phyloP scores from a whole-genome alignment of 2,329 filamentous ascomycete species.

The Sporothrix curviconia region DNA sequence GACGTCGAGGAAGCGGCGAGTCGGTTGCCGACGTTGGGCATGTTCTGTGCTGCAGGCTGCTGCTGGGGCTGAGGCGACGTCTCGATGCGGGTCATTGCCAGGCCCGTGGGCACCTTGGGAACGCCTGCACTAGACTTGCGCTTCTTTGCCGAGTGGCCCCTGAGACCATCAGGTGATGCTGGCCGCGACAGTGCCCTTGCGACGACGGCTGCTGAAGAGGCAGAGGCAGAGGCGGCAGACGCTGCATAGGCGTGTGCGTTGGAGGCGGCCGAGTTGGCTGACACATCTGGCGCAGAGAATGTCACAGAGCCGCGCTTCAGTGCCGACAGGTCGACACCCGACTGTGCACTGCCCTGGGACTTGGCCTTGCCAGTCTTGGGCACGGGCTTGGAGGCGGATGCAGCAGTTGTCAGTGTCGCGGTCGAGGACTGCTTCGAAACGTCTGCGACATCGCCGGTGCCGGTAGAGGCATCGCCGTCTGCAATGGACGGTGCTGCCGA shows the following conservation, averaged over 20 bases:
- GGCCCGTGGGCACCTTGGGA: conserved; percentile 60
- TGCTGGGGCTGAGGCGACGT: conserved; percentile 35
- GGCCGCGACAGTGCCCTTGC: conserved; percentile 64
- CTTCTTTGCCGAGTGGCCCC: conserved; percentile 67
- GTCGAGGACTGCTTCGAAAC: conserved; percentile 1
- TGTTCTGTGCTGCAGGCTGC: conserved; percentile 31
- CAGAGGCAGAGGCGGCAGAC: not conserved
- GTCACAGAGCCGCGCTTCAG: conserved; percentile 46
- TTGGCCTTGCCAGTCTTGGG: conserved; percentile 28
- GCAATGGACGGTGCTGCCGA: conserved; percentile 12
- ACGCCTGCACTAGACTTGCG: conserved; percentile 65
- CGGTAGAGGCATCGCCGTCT: conserved; percentile 13
- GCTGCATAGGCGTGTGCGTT: not conserved
- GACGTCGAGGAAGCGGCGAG: conserved; percentile 34
- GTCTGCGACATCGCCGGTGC: conserved; percentile 12
- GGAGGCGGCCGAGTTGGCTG: not conserved
- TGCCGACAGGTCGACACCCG: conserved; percentile 56
- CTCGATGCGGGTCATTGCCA: conserved; percentile 79
- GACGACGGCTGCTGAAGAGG: conserved; percentile 16
- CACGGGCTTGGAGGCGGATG: conserved; percentile 21
- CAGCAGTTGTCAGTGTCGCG: conserved; percentile 11
- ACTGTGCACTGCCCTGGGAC: conserved; percentile 51
- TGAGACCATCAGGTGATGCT: conserved; percentile 59
- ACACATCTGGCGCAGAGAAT: conserved; percentile 10
- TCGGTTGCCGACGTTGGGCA: conserved; percentile 23